Evolutionary conservation across 768 basidiomycete species (phyloP), one percentile per base, ranked within the genome.

Genomic region (Gloeophyllum trabeum): DNA sequence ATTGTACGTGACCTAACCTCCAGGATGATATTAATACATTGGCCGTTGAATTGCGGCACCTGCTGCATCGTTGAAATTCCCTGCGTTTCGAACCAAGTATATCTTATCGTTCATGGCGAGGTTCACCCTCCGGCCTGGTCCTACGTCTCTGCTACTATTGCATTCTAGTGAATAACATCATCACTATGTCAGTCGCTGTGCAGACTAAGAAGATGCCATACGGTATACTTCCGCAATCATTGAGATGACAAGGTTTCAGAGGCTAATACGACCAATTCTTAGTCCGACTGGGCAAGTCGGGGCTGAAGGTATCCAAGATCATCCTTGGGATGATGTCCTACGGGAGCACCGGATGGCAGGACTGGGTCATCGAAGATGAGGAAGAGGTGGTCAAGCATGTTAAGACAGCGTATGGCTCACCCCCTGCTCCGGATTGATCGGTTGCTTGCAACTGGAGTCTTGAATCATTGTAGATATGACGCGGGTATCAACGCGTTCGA

Each of bases 361-460:
- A 48, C 18, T 65, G 63, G 64, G 55, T 63, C n/a, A 39, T 75
- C 1, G 57, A 54, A 5, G 57, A 54, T 6, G 71, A 75, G 44
- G 68, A 71, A 21, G 71, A 74, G 43, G 65, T 62, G 1, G 60
- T 71, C 19, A 61, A 55, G 46, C 75, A 76, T 44, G 69, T 79
- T 53, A 73, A 75, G 54, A 56, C 57, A 6, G 63, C 61, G 2
- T 61, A 35, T 24, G 47, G 35, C 7, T 20, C 42, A 18, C 28
- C 38, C 20, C 24, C 39, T 51, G 54, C 19, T 32, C 10, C 10
- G 10, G 28, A 32, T 16, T 16, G 10, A 32, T 32, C 28, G 10
- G 10, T 32, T 6, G 20, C 24, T 6, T 39, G n/a, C n/a, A n/a
- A n/a, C n/a, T 35, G 24, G 21, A 24, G 10, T 36, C 12, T 10